Conservation (phyloP, 1,284 basidiomycete species). For the Naganishia sp. region DNA sequence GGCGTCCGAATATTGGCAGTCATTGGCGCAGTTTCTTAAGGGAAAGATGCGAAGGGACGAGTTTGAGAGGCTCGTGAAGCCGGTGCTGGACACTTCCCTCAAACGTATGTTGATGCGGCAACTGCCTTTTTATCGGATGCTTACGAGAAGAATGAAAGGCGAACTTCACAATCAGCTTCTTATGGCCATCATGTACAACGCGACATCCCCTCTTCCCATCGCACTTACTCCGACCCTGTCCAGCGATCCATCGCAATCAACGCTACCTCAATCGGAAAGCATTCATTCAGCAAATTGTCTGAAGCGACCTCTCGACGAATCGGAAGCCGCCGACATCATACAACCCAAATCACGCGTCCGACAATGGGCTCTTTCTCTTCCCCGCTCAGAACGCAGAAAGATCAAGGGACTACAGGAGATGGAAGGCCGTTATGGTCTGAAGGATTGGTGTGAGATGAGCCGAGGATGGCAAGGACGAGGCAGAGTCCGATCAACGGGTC, state of each 20-base stretch:
- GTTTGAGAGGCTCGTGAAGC: constrained; percentile 45
- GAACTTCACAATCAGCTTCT: constrained; percentile 51
- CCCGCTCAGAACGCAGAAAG: constrained; percentile 41
- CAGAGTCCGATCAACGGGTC: constrained; percentile 19
- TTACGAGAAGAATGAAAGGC: constrained; percentile 36
- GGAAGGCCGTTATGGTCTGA: constrained; percentile 35
- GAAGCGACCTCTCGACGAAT: constrained; percentile 43
- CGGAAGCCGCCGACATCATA: constrained; percentile 44
- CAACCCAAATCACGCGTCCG: constrained; percentile 44
- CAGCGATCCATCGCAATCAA: constrained; percentile 5
- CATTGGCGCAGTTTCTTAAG: constrained; percentile 50
- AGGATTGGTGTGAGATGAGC: constrained; percentile 34
- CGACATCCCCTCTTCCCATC: constrained; percentile 40
- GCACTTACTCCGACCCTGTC: constrained; percentile 33
- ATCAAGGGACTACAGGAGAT: constrained; percentile 40
- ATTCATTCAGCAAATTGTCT: constrained; percentile 31
- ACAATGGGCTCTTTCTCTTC: constrained; percentile 47
- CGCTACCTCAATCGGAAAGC: not conserved
- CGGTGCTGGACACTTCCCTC: constrained; percentile 44
- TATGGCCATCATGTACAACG: constrained; percentile 49
- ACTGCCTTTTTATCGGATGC: not conserved
- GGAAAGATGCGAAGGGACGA: constrained; percentile 49
- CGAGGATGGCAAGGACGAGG: constrained; percentile 30
- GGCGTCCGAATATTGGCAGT: constrained; percentile 50
- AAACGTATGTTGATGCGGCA: constrained; percentile 40